Conservation (phyloP, 2,329 filamentous ascomycete genomes). For the Calonectria multiphialidica region DNA sequence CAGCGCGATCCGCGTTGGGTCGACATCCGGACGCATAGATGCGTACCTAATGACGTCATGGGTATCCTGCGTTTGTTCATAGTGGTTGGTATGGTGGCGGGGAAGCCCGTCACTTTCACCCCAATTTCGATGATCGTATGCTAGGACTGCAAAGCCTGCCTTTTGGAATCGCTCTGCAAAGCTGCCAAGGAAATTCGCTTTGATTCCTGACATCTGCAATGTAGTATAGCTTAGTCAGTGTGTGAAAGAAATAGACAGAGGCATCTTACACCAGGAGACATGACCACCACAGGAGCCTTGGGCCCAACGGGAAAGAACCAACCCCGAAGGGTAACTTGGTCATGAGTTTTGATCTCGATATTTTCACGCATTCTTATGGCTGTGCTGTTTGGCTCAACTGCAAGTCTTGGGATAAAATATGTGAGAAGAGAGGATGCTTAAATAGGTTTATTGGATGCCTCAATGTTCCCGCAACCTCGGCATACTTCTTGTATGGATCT, state of each 20-base stretch:
- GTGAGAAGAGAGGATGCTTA: too few relatives aligned
- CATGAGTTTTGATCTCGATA: not conserved
- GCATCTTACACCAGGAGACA: not conserved
- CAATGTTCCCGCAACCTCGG: too few relatives aligned
- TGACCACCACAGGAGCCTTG: not conserved
- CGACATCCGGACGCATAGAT: not conserved
- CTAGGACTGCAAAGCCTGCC: not conserved
- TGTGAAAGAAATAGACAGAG: not conserved
- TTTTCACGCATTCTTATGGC: not conserved
- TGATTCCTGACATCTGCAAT: not conserved
- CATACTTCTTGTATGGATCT: too few relatives aligned
- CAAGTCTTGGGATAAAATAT: too few relatives aligned
- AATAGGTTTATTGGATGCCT: too few relatives aligned
- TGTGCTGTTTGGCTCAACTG: too few relatives aligned
- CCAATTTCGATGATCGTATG: slow-evolving; percentile 2
- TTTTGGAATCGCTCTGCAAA: not conserved
- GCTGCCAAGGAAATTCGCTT: not conserved
- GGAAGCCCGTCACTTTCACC: not conserved
- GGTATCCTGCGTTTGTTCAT: not conserved
- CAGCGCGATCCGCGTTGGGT: not conserved
- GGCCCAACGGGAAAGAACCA: not conserved
- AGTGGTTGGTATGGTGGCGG: not conserved
- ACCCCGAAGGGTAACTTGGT: not conserved
- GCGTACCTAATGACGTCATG: not conserved
- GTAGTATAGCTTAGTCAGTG: not conserved